Base-by-base conservation (phyloP, 371 early-diverging fungal species). In the Basidiobolus meristosporus region DNA sequence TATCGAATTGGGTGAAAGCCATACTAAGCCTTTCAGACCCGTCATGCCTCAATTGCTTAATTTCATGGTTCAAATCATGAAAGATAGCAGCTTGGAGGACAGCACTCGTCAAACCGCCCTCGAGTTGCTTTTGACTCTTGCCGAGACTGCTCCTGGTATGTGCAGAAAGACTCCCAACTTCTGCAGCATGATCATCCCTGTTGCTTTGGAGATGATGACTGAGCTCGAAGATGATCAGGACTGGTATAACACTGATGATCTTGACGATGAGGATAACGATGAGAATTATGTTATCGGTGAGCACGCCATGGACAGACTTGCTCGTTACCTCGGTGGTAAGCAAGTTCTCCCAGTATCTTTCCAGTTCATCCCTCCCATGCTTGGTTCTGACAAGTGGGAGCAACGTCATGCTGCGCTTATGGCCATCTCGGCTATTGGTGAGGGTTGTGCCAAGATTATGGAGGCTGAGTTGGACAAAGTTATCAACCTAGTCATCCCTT, bases 401-500 rank as follows among this genome's bases (percentile, higher is more conserved):
- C 72, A 80, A 54, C 77, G 96, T 18, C 85, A 92, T 50, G 96
- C 92, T 19, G 92, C 81, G 11, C 63, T 98, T 36, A 77, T 90
- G 76, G 85, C 90, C 19, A 75, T 95, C 29, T 84, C 89, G 12
- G 81, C 88, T 32, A 90, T 98, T 46, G 95, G 83, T 39, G 98
- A 98, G 58, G 98, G 98, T 14, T 95, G 90, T 58, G 68, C 73
- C 42, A 82, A 85, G 52, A 58, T 83, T 45, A 88, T 98, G 90
- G 76, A 78, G 50, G 73, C 72, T 17, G 90, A 90, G 45, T 71
- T 96, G 28, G 72, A 64, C 42, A 74, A 80, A 46, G 76, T 97
- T 22, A 69, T 90, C 49, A 59, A 54, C 21, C 63, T 92, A 56
- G 66, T 97, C 18, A 50, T 77, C 6, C 86, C 88, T 31, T 76